Evolutionary conservation across 169 alveolate genomes (phyloP).

Genomic region (Plasmodium coatneyi): DNA sequence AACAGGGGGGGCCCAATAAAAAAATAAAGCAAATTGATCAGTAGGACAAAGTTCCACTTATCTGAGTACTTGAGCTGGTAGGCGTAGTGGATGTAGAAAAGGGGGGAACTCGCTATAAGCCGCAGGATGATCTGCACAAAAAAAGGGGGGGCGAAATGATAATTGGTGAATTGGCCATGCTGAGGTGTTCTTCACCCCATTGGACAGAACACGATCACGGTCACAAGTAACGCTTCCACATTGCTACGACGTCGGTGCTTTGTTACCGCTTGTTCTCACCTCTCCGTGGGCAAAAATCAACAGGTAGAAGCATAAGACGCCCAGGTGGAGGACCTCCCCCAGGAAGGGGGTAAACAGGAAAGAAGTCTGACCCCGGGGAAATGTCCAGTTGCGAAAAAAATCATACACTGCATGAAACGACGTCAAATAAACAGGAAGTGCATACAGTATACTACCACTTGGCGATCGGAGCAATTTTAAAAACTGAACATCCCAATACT

Average conservation of each 20-base stretch:
- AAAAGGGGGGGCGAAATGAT: neutral
- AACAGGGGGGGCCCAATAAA: conserved; percentile 72
- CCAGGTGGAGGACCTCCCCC: conserved; percentile 23
- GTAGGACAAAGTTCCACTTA: conserved; percentile 53
- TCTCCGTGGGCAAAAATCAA: conserved; percentile 61
- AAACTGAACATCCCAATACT: conserved; percentile 82
- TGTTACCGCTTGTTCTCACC: conserved; percentile 5
- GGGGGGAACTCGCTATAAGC: conserved; percentile 44
- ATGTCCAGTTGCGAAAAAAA: conserved; percentile 7
- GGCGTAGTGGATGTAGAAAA: conserved; percentile 59
- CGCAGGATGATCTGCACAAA: conserved; percentile 61
- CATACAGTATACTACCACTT: conserved; percentile 7
- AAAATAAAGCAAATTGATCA: conserved; percentile 47
- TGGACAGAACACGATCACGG: neutral
- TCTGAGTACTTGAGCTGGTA: conserved; percentile 52
- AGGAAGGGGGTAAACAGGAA: conserved; percentile 11
- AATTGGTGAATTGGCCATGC: neutral
- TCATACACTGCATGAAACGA: conserved; percentile 25
- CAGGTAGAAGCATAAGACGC: conserved; percentile 23
- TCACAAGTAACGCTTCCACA: neutral
- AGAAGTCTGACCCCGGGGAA: neutral
- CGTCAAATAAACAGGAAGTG: conserved; percentile 61
- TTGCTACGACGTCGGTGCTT: neutral
- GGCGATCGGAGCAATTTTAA: conserved; percentile 76
- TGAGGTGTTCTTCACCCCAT: neutral